phyloP scores from a whole-genome alignment of 2,329 filamentous ascomycete genomes.

The Clonostachys chloroleuca region DNA sequence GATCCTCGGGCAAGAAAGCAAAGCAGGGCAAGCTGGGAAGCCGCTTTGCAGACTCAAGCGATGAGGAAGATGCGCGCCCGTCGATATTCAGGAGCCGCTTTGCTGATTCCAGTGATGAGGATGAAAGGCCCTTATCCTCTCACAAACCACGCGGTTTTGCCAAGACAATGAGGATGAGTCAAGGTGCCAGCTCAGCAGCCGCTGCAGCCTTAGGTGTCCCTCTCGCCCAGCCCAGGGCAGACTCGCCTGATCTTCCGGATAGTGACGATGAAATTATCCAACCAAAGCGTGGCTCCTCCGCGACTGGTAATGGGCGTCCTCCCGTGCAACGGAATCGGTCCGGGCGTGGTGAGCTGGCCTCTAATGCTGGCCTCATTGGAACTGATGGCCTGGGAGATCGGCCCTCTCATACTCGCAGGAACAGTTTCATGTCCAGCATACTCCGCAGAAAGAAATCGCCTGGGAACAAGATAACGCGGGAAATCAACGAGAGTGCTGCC shows the following conservation, averaged over 20 bases:
- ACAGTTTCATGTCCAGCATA: constrained; percentile 49
- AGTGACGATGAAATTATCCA: constrained; percentile 44
- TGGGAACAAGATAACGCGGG: constrained; percentile 48
- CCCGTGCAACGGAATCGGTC: constrained; percentile 35
- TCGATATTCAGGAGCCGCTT: constrained; percentile 54
- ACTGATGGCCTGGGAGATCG: constrained; percentile 10
- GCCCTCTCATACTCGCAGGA: constrained; percentile 29
- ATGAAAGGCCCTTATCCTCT: constrained; percentile 7
- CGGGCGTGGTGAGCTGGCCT: constrained; percentile 27
- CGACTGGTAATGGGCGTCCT: constrained; percentile 1
- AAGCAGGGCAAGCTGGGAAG: constrained; percentile 35
- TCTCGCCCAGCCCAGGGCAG: constrained; percentile 38
- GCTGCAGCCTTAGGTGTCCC: constrained; percentile 24
- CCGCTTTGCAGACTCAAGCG: constrained; percentile 59
- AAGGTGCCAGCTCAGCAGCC: constrained; percentile 24
- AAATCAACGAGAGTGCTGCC: constrained; percentile 51
- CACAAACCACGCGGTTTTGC: constrained; percentile 23
- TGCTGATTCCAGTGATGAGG: constrained; percentile 67
- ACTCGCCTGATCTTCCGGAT: constrained; percentile 57
- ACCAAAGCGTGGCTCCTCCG: constrained; percentile 6
- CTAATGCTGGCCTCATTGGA: constrained; percentile 10
- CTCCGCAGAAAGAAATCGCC: constrained; percentile 58
- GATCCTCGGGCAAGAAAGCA: constrained; percentile 27
- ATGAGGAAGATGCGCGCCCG: constrained; percentile 42
- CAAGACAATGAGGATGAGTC: constrained; percentile 19